Percentiles rank a stretch among this genome's conserved stretches.
Conservation (phyloP, 352 stramenopile genomes). For the Phytopythium sindhum region DNA sequence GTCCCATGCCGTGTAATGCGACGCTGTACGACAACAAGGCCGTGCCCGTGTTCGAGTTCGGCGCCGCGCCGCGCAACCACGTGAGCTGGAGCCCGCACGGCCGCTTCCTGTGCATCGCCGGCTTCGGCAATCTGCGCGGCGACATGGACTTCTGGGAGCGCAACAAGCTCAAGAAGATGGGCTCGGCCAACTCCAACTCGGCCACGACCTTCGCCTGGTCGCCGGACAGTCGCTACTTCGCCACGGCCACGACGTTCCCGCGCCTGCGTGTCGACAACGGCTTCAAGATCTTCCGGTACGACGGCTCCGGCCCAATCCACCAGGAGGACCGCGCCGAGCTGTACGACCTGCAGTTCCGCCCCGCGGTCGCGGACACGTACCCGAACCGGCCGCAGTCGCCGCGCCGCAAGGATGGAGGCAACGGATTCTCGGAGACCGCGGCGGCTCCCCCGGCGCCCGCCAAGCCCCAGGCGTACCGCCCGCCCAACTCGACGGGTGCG, state of each 20-base stretch:
- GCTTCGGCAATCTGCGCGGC: constrained; percentile 97
- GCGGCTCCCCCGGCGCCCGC: constrained; percentile 40
- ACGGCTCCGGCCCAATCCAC: constrained; percentile 89
- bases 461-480: constrained; percentile 83
- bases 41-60: constrained; percentile 95
- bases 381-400: constrained; percentile 87
- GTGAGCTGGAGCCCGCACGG: constrained; percentile 95
- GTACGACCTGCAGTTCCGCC: constrained; percentile 88
- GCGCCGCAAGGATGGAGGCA: constrained; percentile 50
- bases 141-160: constrained; percentile 96
- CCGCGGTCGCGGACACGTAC: constrained; percentile 71
- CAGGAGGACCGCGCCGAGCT: constrained; percentile 79
- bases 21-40: constrained; percentile 96
- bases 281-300: constrained; percentile 96
- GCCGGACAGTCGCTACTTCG: constrained; percentile 93
- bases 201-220: constrained; percentile 90
- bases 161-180: constrained; percentile 96
- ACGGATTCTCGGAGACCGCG: constrained; percentile 36
- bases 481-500: constrained; percentile 82
- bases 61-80: constrained; percentile 94
- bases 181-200: constrained; percentile 76
- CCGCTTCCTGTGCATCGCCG: constrained; percentile 93
- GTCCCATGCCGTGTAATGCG: constrained; percentile 93
- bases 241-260: constrained; percentile 95
- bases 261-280: constrained; percentile 99